A percentile compares a stretch with the other conserved stretches of the same genome.
Evolutionary conservation across 805 yeast genomes (phyloP).

Genomic region (Wickerhamiella kurtzmanii): DNA sequence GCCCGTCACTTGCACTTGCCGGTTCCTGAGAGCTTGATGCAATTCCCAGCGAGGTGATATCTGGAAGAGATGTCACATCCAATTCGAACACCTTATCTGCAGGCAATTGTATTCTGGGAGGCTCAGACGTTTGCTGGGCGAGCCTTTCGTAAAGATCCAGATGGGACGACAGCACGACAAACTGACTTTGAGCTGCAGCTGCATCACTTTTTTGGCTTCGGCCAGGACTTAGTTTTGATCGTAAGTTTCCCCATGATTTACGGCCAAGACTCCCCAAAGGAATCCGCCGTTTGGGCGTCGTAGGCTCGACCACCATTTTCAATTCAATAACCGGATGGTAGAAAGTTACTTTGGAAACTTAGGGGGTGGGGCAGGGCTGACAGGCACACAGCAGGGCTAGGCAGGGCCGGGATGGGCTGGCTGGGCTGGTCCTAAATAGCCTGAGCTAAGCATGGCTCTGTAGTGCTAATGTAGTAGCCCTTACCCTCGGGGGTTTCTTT

Average conservation of each 20-base stretch:
- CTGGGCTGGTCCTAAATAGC: too few relatives aligned
- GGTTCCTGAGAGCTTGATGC: background rate
- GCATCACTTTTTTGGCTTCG: background rate
- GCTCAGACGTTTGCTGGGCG: background rate
- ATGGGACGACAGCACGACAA: slow-evolving; percentile 6
- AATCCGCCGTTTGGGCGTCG: background rate
- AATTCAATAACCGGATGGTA: too few relatives aligned
- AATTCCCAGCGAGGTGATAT: background rate
- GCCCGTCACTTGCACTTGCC: too few relatives aligned
- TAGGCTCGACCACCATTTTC: background rate
- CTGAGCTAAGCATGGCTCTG: too few relatives aligned
- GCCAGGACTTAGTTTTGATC: slow-evolving; percentile 4
- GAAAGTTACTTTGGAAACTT: too few relatives aligned
- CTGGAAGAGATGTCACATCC: background rate
- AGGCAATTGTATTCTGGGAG: background rate
- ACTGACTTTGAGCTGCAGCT: background rate
- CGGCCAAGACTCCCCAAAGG: slow-evolving; percentile 1
- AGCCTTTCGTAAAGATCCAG: slow-evolving; percentile 1
- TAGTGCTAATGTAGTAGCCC: too few relatives aligned
- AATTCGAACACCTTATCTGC: background rate
- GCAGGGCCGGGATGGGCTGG: background rate
- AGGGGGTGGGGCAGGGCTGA: background rate
- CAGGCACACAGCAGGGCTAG: background rate
- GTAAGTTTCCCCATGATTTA: slow-evolving; percentile 10
- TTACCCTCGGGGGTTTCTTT: too few relatives aligned